phyloP scores from a whole-genome alignment of 495 filamentous ascomycete species.

The Penicillium manginii region DNA sequence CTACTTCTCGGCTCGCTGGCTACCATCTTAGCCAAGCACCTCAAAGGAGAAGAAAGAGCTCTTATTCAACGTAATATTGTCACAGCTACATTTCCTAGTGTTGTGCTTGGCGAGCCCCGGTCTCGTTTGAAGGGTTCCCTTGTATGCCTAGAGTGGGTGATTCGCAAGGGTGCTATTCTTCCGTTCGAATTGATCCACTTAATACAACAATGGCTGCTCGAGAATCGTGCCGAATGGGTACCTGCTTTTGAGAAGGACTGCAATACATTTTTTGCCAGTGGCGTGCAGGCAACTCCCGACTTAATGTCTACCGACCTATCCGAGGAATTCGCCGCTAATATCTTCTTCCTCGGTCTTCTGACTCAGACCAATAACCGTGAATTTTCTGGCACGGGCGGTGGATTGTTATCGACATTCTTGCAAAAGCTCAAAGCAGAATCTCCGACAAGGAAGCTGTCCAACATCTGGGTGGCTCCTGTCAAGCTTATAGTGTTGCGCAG shows the following conservation, averaged over 20 bases:
- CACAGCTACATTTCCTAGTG: conserved; percentile 37
- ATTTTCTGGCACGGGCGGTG: conserved; percentile 66
- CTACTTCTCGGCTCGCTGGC: conserved; percentile 67
- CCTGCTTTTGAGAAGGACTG: conserved; percentile 37
- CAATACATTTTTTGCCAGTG: conserved; percentile 30
- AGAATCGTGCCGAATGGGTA: conserved; percentile 34
- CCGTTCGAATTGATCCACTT: conserved; percentile 36
- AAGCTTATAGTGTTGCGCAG: conserved; percentile 48
- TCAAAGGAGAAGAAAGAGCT: conserved; percentile 31
- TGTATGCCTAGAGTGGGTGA: conserved; percentile 45
- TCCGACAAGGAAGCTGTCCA: conserved; percentile 18
- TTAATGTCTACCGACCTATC: conserved; percentile 12
- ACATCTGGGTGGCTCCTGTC: conserved; percentile 42
- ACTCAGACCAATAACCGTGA: conserved; percentile 52
- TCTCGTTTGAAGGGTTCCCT: conserved; percentile 46
- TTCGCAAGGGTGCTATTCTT: conserved; percentile 41
- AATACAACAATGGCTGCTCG: conserved; percentile 37
- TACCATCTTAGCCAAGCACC: conserved; percentile 54
- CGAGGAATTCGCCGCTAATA: conserved; percentile 27
- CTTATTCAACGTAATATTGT: conserved; percentile 28
- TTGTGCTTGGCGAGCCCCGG: conserved; percentile 45
- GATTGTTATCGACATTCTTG: conserved; percentile 63
- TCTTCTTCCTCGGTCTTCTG: conserved; percentile 43
- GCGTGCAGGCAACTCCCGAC: conserved; percentile 14
- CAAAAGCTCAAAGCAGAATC: conserved; percentile 42